phyloP scores from a whole-genome alignment of 2,329 filamentous ascomycete genomes.

The Nemania diffusa region DNA sequence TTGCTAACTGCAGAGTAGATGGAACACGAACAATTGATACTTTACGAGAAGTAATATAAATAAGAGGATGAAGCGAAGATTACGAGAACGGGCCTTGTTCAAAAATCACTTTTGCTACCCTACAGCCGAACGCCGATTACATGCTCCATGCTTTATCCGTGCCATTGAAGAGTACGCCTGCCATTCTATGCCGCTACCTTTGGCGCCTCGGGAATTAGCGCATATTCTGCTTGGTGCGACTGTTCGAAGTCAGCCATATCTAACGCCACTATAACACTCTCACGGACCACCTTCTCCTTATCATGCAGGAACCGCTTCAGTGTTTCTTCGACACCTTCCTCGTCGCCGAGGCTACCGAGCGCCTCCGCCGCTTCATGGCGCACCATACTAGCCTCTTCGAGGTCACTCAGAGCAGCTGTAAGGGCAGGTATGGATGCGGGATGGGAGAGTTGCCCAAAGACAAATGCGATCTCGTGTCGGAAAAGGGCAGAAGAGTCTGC shows the following conservation, averaged over 20 bases:
- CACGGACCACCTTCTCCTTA: slow-evolving; percentile 90
- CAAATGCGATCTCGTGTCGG: slow-evolving; percentile 97
- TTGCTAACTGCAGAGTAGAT: slow-evolving; percentile 39
- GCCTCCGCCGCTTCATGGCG: slow-evolving; percentile 97
- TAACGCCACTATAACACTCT: slow-evolving; percentile 93
- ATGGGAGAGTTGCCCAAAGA: slow-evolving; percentile 95
- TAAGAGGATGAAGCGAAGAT: neutral
- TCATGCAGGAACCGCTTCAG: slow-evolving; percentile 87
- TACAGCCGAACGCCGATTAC: slow-evolving; percentile 38
- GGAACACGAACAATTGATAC: slow-evolving; percentile 63
- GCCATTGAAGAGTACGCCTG: slow-evolving; percentile 13
- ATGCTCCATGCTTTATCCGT: slow-evolving; percentile 35
- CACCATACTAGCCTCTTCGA: slow-evolving; percentile 92
- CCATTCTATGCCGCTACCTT: slow-evolving; percentile 51
- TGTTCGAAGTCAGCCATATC: slow-evolving; percentile 99
- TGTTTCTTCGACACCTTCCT: slow-evolving; percentile 89
- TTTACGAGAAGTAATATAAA: slow-evolving; percentile 28
- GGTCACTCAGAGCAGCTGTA: slow-evolving; percentile 78
- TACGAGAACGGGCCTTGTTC: slow-evolving; percentile 14
- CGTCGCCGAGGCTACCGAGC: slow-evolving; percentile 90
- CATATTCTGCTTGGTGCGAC: slow-evolving; percentile 89
- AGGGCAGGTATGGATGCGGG: slow-evolving; percentile 96
- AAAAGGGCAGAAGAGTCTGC: slow-evolving; percentile 89
- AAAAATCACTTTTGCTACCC: slow-evolving; percentile 40
- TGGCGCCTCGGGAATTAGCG: slow-evolving; percentile 77